Evolutionary conservation across 441 rosid genomes (phyloP).

Genomic region (Caryocar brasiliense): DNA sequence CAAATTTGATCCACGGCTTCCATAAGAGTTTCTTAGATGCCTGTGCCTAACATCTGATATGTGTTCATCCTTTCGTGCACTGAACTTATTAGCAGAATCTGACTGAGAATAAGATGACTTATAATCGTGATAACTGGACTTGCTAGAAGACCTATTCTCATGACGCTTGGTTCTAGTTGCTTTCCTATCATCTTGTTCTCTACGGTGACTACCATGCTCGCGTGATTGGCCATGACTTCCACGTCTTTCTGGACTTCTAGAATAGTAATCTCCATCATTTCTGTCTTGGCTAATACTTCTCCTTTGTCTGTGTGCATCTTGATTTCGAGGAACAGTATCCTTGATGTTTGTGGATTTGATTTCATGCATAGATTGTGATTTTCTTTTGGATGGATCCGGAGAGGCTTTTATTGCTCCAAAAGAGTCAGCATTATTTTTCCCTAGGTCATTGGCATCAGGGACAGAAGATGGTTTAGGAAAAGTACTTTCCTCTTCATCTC

Average conservation of each 20-base stretch:
- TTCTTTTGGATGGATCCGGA: conserved; percentile 20
- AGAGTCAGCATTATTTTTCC: conserved; percentile 8
- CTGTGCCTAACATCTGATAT: conserved; percentile 18
- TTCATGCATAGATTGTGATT: conserved; percentile 20
- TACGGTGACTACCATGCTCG: conserved; percentile 18
- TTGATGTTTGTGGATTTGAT: conserved; percentile 20
- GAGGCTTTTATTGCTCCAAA: conserved; percentile 15
- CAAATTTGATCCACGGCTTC: conserved; percentile 16
- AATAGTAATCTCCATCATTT: conserved; percentile 28
- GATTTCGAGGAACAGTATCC: conserved; percentile 21
- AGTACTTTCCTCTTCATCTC: conserved; percentile 26
- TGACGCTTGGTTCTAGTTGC: conserved; percentile 15
- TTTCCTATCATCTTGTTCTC: conserved; percentile 32
- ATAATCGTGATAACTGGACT: conserved; percentile 18
- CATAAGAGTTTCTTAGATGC: conserved; percentile 13
- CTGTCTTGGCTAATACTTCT: conserved; percentile 18
- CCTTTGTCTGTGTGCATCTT: conserved; percentile 19
- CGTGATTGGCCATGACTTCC: conserved; percentile 24
- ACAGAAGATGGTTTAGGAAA: conserved; percentile 16
- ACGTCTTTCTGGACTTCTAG: conserved; percentile 30
- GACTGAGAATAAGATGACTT: conserved; percentile 28
- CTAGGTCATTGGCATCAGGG: conserved; percentile 9
- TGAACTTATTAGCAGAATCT: conserved; percentile 15
- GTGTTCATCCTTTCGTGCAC: conserved; percentile 6
- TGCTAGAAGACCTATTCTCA: conserved; percentile 32